Conservation (phyloP, 257 asterid genomes). For the Rehmannia glutinosa region DNA sequence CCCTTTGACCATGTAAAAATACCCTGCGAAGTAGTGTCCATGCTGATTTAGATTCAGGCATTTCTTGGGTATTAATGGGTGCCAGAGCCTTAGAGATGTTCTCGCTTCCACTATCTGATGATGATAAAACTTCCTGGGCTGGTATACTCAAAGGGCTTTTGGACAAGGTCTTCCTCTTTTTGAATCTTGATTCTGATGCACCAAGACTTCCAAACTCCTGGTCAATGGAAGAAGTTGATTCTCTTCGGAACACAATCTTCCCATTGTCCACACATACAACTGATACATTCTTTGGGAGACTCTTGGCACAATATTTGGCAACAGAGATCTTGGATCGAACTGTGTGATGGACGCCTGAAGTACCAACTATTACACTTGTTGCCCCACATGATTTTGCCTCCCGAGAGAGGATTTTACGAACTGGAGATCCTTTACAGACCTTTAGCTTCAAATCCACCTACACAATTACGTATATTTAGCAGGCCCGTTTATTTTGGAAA, state of each 20-base stretch:
- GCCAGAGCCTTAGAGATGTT: slow-evolving; percentile 45
- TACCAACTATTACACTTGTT: slow-evolving; percentile 53
- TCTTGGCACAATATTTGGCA: slow-evolving; percentile 73
- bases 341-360: slow-evolving; percentile 40
- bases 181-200: slow-evolving; percentile 38
- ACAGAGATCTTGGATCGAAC: slow-evolving; percentile 55
- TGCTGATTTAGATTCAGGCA: slow-evolving; percentile 36
- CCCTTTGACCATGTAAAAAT: slow-evolving; percentile 33
- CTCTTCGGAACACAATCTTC: slow-evolving; percentile 55
- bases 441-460: slow-evolving; percentile 76
- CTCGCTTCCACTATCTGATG: slow-evolving; percentile 24
- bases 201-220: slow-evolving; percentile 28
- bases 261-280: slow-evolving; percentile 69
- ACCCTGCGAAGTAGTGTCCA: slow-evolving; percentile 59
- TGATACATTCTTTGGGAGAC: slow-evolving; percentile 38
- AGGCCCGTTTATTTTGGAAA: neutral
- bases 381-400: slow-evolving; percentile 61
- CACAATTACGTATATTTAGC: slow-evolving; percentile 5
- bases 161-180: slow-evolving; percentile 35
- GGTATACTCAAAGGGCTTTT: slow-evolving; percentile 39
- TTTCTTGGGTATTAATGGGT: slow-evolving; percentile 33
- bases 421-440: slow-evolving; percentile 79
- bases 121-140: slow-evolving; percentile 14
- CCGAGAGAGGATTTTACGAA: slow-evolving; percentile 47
- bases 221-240: slow-evolving; percentile 25